Percentiles rank a stretch among this genome's conserved stretches.
These are phyloP conservation scores for Exophiala sideris DNA, from an alignment of 2,329 filamentous ascomycete genomes.

Conservation along the genomic window DNA sequence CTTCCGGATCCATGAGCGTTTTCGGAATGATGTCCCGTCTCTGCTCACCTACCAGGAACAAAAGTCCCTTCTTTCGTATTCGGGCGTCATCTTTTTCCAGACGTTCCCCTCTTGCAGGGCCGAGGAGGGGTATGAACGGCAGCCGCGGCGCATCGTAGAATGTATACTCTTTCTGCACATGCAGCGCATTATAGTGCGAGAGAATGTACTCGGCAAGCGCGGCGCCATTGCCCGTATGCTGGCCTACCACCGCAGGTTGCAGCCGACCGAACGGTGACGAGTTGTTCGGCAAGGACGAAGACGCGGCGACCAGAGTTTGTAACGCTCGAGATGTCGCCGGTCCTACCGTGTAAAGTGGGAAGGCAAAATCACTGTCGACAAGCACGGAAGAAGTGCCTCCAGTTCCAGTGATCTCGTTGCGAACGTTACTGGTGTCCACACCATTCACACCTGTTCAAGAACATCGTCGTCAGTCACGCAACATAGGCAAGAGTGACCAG, in stretches of 20 bases:
- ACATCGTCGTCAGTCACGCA: neutral
- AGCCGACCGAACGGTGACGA: conserved; percentile 31
- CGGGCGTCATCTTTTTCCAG: conserved; percentile 12
- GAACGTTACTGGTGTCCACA: neutral
- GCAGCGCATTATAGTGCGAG: conserved; percentile 61
- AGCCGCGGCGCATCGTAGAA: conserved; percentile 24
- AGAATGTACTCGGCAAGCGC: conserved; percentile 75
- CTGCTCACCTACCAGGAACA: conserved; percentile 90
- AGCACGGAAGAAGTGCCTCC: neutral
- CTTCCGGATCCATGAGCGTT: conserved; percentile 59
- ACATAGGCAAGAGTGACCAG: neutral
- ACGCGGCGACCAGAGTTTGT: conserved; percentile 45
- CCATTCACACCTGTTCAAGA: conserved; percentile 1
- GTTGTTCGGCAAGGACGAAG: conserved; percentile 15
- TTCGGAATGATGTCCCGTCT: conserved; percentile 85
- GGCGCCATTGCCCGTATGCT: conserved; percentile 81
- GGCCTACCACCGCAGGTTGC: conserved; percentile 65
- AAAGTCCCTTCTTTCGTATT: conserved; percentile 52
- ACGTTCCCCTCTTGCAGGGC: conserved; percentile 27
- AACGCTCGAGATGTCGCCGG: conserved; percentile 64
- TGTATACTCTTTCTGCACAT: conserved; percentile 9
- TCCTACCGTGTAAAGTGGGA: conserved; percentile 47
- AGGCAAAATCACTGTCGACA: conserved; percentile 19
- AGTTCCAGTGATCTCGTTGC: neutral
- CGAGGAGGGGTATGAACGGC: conserved; percentile 24